A percentile compares a stretch with the other conserved stretches of the same genome.
Evolutionary conservation across 768 basidiomycete genomes (phyloP).

Genomic region (Leccinellum albellum): DNA sequence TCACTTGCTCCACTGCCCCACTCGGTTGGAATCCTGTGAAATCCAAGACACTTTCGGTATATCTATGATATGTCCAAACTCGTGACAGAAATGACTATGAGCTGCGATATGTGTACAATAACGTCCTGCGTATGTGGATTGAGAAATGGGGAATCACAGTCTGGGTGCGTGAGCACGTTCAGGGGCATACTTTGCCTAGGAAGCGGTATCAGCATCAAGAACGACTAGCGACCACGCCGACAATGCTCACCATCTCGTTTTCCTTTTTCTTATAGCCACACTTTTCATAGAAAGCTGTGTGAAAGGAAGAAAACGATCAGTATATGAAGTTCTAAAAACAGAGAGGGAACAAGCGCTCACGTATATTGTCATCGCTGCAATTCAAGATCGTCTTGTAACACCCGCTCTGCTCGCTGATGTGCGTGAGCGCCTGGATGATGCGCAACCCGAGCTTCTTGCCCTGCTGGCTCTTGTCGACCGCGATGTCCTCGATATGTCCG

Average conservation of each 20-base stretch:
- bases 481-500: conserved; percentile 98
- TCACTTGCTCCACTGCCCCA: conserved; percentile 5
- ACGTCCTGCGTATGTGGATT: conserved; percentile 6
- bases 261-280: conserved; percentile 92
- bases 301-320: conserved; percentile 4
- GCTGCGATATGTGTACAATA: conserved; percentile 6
- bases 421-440: conserved; percentile 82
- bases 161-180: conserved; percentile 25
- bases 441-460: conserved; percentile 88
- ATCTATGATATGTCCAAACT: conserved; percentile 13
- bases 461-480: conserved; percentile 82
- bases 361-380: conserved; percentile 86
- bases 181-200: conserved; percentile 59
- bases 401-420: conserved; percentile 74
- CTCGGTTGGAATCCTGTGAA: not conserved
- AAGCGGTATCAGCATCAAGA: conserved; percentile 5
- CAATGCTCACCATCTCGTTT: conserved; percentile 74
- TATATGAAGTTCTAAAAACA: conserved; percentile 1
- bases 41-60: not conserved
- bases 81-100: conserved; percentile 1
- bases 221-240: not conserved
- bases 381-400: conserved; percentile 98
- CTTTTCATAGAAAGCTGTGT: conserved; percentile 91
- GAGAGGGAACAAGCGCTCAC: conserved; percentile 49
- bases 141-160: conserved; percentile 11